Percentiles rank a stretch among this genome's conserved stretches.
phyloP scores from a whole-genome alignment of 2,329 filamentous ascomycete genomes.

The Endocalyx cinctus region DNA sequence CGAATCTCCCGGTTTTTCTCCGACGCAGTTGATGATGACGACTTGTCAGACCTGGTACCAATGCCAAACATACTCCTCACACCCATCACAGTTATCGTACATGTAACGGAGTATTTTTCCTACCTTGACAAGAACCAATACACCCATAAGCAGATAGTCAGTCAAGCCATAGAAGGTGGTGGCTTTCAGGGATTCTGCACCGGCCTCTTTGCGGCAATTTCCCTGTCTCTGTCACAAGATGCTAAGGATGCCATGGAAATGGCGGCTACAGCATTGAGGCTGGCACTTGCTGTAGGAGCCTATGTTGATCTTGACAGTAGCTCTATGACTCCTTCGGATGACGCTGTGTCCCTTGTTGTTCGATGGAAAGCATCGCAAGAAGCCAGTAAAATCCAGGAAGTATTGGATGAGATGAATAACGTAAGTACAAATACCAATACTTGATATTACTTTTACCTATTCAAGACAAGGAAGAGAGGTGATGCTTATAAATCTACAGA shows the following conservation, averaged over 20 bases:
- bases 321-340: slow-evolving; percentile 1
- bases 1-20: too few relatives aligned
- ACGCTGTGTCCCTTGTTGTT: slow-evolving; percentile 4
- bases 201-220: slow-evolving; percentile 13
- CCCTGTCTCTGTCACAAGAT: slow-evolving; percentile 6
- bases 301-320: slow-evolving; percentile 8
- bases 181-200: slow-evolving; percentile 15
- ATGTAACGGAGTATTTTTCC: too few relatives aligned
- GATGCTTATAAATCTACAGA: too few relatives aligned
- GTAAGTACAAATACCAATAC: too few relatives aligned
- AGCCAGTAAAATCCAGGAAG: not conserved
- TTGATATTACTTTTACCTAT: too few relatives aligned
- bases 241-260: slow-evolving; percentile 7
- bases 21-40: too few relatives aligned
- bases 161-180: slow-evolving; percentile 1
- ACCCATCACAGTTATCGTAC: too few relatives aligned
- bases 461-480: too few relatives aligned
- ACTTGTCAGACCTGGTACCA: too few relatives aligned
- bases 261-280: slow-evolving; percentile 10
- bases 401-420: too few relatives aligned
- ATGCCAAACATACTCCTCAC: too few relatives aligned
- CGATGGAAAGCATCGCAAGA: slow-evolving; percentile 7
- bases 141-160: slow-evolving; percentile 4
- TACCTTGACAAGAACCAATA: slow-evolving; percentile 6
- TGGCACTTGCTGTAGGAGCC: slow-evolving; percentile 11